phyloP scores from a whole-genome alignment of 2,329 filamentous ascomycete species.

The Colletotrichum graminicola region DNA sequence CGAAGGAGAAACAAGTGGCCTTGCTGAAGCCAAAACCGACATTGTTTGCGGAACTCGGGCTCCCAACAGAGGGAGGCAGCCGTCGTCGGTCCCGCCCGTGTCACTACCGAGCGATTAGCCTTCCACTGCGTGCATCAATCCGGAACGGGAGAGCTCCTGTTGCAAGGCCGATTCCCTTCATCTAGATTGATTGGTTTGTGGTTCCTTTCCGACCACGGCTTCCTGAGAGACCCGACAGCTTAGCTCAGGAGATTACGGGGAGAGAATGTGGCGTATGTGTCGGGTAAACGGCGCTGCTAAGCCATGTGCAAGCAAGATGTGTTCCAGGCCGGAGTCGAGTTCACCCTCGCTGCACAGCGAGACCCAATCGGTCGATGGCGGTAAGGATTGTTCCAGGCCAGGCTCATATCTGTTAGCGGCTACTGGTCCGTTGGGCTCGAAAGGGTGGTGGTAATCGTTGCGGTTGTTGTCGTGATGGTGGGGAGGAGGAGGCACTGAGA shows the following conservation, averaged over 20 bases:
- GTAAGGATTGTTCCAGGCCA: slow-evolving; percentile 6
- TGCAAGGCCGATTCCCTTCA: neutral
- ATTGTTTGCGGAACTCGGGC: slow-evolving; percentile 34
- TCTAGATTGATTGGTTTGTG: neutral
- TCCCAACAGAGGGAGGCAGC: neutral
- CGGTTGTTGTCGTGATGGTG: neutral
- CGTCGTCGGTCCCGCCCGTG: slow-evolving; percentile 20
- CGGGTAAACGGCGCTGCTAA: slow-evolving; percentile 24
- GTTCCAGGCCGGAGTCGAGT: slow-evolving; percentile 1
- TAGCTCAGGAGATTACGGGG: neutral
- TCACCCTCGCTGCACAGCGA: no score
- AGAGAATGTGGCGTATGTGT: slow-evolving; percentile 17
- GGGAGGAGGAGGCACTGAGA: neutral
- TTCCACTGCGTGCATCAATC: slow-evolving; percentile 1
- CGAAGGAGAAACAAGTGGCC: slow-evolving; percentile 36
- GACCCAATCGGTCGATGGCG: slow-evolving; percentile 31
- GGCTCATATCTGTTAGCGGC: slow-evolving; percentile 7
- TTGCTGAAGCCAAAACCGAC: slow-evolving; percentile 34
- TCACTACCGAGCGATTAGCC: neutral
- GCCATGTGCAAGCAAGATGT: neutral
- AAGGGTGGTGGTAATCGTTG: neutral
- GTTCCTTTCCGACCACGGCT: neutral
- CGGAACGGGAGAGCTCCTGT: slow-evolving; percentile 1
- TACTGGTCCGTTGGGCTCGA: slow-evolving; percentile 6
- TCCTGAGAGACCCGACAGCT: slow-evolving; percentile 8